A percentile compares a stretch with the other conserved stretches of the same genome.
Conservation (phyloP, 768 basidiomycete genomes). For the Naganishia randhawae region DNA sequence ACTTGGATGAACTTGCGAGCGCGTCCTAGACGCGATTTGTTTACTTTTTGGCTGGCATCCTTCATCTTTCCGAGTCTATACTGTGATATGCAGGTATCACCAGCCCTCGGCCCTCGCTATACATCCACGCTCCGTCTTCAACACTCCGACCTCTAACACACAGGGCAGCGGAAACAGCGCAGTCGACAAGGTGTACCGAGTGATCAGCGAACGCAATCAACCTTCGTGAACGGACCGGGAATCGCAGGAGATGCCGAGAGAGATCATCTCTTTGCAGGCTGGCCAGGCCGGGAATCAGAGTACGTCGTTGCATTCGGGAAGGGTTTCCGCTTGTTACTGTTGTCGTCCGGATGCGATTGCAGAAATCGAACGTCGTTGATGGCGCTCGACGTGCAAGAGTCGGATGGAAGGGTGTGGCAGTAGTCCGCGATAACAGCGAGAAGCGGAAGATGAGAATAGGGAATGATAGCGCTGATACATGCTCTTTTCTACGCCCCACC, state of each 20-base stretch:
- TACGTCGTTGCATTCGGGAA: conserved; percentile 50
- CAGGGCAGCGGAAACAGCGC: background rate
- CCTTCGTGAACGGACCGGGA: background rate
- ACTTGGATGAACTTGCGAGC: no score
- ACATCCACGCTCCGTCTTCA: background rate
- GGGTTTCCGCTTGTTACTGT: background rate
- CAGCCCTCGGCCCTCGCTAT: no score
- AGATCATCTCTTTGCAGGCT: conserved; percentile 54
- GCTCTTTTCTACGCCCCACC: background rate
- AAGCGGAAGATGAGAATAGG: no score
- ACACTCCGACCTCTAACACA: background rate
- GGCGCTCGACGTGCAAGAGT: no score
- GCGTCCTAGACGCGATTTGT: background rate
- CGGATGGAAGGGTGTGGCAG: no score
- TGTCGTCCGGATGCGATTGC: background rate
- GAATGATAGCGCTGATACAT: background rate
- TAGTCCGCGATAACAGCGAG: no score
- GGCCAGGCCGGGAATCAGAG: conserved; percentile 93
- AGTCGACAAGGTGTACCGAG: background rate
- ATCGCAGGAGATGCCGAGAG: conserved; percentile 45
- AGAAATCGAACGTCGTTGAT: background rate
- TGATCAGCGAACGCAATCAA: background rate
- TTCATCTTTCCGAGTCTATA: background rate
- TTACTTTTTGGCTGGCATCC: background rate
- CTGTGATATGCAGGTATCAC: no score